Conservation (phyloP, 208 protist species). For the Borovskyia barvae region DNA sequence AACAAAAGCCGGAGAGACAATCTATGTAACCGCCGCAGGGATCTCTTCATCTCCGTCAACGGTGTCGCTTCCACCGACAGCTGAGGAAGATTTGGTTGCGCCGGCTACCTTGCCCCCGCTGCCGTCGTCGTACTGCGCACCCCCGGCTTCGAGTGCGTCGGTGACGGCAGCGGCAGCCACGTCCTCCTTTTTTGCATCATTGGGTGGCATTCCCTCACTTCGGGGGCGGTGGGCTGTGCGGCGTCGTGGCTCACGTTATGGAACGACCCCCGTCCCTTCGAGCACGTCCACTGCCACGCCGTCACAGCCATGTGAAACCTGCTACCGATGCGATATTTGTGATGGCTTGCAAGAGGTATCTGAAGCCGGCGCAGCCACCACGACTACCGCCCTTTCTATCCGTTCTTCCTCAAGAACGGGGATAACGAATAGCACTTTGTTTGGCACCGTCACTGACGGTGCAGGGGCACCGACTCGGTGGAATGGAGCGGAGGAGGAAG, state of each 20-base stretch:
- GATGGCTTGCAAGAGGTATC: conserved; percentile 43
- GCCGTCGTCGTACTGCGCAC: background rate
- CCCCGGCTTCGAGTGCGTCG: background rate
- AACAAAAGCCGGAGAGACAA: conserved; percentile 5
- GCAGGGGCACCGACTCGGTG: background rate
- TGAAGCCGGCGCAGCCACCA: background rate
- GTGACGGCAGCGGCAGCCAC: background rate
- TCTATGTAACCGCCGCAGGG: conserved; percentile 9
- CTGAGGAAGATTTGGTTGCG: too few relatives aligned
- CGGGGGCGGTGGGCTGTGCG: conserved; percentile 25
- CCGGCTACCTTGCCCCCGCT: too few relatives aligned
- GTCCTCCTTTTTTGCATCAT: conserved; percentile 12
- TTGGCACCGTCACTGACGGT: too few relatives aligned
- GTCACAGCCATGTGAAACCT: conserved; percentile 13
- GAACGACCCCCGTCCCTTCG: background rate
- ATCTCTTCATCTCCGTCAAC: background rate
- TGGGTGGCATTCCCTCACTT: conserved; percentile 17
- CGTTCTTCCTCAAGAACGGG: too few relatives aligned
- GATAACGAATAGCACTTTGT: too few relatives aligned
- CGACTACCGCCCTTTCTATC: too few relatives aligned
- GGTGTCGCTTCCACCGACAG: too few relatives aligned
- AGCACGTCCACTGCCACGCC: background rate
- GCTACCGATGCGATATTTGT: conserved; percentile 69
- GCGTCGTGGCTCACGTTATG: background rate
- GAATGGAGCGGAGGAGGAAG: conserved; percentile 30